A percentile compares a stretch with the other conserved stretches of the same genome.
Conservation (phyloP, 73 alveolate species). For the Tetrahymena elliotti region DNA sequence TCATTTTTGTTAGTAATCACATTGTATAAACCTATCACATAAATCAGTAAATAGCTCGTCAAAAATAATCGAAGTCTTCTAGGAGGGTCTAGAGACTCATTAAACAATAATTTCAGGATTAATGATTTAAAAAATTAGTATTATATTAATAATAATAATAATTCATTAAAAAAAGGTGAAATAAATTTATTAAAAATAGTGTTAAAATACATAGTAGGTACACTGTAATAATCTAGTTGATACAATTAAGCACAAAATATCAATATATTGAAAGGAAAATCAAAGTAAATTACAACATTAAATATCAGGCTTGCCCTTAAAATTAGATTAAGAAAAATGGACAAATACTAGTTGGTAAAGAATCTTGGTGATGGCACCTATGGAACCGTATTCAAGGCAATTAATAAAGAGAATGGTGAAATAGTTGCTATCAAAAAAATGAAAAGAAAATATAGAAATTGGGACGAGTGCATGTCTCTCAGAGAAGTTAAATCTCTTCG, state of each 20-base stretch:
- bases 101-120: neutral
- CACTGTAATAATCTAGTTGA: neutral
- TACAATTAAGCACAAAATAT: neutral
- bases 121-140: neutral
- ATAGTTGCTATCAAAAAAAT: constrained; percentile 91
- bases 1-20: neutral
- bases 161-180: neutral
- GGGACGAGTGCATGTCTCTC: constrained; percentile 97
- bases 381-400: constrained; percentile 81
- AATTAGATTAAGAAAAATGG: constrained; percentile 63
- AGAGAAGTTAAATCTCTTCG: constrained; percentile 94
- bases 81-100: neutral
- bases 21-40: neutral
- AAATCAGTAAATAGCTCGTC: neutral
- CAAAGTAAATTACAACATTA: neutral
- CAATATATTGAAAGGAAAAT: neutral
- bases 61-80: neutral
- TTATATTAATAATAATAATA: neutral
- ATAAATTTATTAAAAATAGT: neutral
- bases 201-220: neutral
- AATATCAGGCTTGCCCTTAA: neutral
- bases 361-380: constrained; percentile 91
- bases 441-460: constrained; percentile 77
- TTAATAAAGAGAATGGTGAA: constrained; percentile 73
- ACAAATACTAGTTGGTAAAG: constrained; percentile 74